A percentile compares a stretch with the other conserved stretches of the same genome.
Evolutionary conservation across 441 rosid genomes (phyloP).

Genomic region (Jatropha podagrica): DNA sequence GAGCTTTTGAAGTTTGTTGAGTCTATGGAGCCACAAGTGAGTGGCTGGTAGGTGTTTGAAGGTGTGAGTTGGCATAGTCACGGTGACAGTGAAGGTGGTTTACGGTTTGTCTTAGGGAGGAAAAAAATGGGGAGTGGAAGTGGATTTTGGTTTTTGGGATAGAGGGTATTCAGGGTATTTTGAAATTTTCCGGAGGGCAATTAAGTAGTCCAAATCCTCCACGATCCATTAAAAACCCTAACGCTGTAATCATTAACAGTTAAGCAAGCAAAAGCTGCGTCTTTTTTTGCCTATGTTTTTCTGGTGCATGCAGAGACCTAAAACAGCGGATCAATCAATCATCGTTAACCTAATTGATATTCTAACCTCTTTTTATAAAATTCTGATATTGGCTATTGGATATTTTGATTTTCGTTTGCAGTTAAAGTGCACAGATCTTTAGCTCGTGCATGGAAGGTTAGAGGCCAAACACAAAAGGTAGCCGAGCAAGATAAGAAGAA

Average conservation of each 20-base stretch:
- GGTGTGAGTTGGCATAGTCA: slow-evolving; percentile 37
- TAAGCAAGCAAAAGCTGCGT: not conserved
- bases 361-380: not conserved
- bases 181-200: not conserved
- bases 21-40: slow-evolving; percentile 32
- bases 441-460: slow-evolving; percentile 88
- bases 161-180: not conserved
- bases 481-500: slow-evolving; percentile 83
- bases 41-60: slow-evolving; percentile 36
- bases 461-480: slow-evolving; percentile 74
- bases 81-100: slow-evolving; percentile 27
- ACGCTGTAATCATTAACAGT: too few relatives aligned
- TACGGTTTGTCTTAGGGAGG: not conserved
- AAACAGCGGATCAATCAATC: not conserved
- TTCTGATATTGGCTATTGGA: too few relatives aligned
- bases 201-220: not conserved
- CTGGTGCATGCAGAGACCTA: not conserved
- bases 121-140: not conserved
- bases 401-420: slow-evolving; percentile 11
- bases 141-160: not conserved
- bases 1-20: slow-evolving; percentile 17
- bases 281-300: not conserved
- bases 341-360: not conserved
- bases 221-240: not conserved
- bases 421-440: slow-evolving; percentile 84